Evolutionary conservation across 1,139 yeast genomes (phyloP).

Genomic region (Lodderomyces theae): DNA sequence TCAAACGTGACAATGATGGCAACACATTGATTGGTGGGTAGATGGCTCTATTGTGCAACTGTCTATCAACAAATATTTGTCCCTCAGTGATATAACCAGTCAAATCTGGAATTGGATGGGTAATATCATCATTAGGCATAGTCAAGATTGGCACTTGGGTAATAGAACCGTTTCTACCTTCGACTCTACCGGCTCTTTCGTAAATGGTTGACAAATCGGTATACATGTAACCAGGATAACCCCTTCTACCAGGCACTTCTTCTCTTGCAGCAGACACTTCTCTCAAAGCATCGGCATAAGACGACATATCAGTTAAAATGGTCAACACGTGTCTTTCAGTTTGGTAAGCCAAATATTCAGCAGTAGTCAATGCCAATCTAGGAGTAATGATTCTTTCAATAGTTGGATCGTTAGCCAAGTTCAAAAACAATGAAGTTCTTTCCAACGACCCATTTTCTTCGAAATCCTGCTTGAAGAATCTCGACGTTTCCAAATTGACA

Average conservation of each 20-base stretch:
- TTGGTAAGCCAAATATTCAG: constrained; percentile 97
- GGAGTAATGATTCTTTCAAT: constrained; percentile 99
- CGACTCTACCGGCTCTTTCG: constrained; percentile 99
- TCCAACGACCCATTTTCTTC: constrained; percentile 98
- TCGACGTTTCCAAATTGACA: constrained; percentile 47
- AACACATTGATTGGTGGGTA: constrained; percentile 98
- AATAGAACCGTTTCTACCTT: constrained; percentile 98
- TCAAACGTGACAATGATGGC: constrained; percentile 95
- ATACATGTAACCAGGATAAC: constrained; percentile 99
- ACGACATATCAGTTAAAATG: constrained; percentile 97
- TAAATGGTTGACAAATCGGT: constrained; percentile 98
- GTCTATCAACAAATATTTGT: constrained; percentile 96
- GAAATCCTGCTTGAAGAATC: constrained; percentile 89
- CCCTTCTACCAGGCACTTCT: constrained; percentile 99
- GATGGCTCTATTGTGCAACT: constrained; percentile 90
- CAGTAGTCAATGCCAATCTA: constrained; percentile 98
- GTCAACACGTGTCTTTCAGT: constrained; percentile 99
- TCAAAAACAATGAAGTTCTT: constrained; percentile 93
- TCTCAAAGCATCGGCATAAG: constrained; percentile 98
- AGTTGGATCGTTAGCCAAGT: constrained; percentile 98
- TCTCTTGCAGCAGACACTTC: constrained; percentile 99
- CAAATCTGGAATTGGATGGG: constrained; percentile 99
- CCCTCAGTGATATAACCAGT: constrained; percentile 99
- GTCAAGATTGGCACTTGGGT: constrained; percentile 98
- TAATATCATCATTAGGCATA: constrained; percentile 99